Evolutionary conservation across 495 filamentous ascomycete species (phyloP), one percentile per base, ranked within the genome.

Genomic region (Chaetomium cochliodes): DNA sequence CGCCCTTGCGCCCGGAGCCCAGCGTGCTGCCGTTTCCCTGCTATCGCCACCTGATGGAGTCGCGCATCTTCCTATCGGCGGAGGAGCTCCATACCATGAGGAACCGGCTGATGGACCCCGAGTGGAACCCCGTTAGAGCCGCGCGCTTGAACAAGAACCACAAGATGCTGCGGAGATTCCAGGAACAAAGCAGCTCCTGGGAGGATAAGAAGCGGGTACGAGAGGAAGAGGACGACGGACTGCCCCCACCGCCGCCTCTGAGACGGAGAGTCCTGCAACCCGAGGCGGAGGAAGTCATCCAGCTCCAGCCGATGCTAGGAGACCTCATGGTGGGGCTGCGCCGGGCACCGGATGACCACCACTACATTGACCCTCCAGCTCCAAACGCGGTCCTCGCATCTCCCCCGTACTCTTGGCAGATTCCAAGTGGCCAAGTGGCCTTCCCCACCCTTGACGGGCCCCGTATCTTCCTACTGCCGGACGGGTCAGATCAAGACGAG

Each of bases 1-100:
- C 37, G 30, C 60, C 60, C 22, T 2, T 46, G 4, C 8, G 6
- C 5, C 18, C 2, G 8, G 52, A 54, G 0, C 41, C 52, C 41
- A 37, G 53, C 22, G 44, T 64, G 25, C 44, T 64, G 44, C 62
- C 62, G 41, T 64, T 64, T 18, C 62, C 62, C 16, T 64, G 62
- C 30, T 26, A 57, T 28, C 50, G 41, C 15, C 62, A 64, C 44
- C 8, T 25, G n/a, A 51, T 39, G 42, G 53, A 64, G 18, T 49
- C 52, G 15, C 53, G 62, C 28, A 16, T 58, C 42, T 57, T 44
- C 4, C 26, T 64, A 2, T 18, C 28, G 3, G 47, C 58, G 1
- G 9, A 6, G 3, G 30, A 16, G 2, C 28, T 61, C 20, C 28
- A 28, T 33, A 12, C 37, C 12, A 8, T 3, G 58, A 23, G 58